These are phyloP conservation scores for Starmerella scarabaei DNA, from an alignment of 805 yeast species.

Conservation along the genomic window DNA sequence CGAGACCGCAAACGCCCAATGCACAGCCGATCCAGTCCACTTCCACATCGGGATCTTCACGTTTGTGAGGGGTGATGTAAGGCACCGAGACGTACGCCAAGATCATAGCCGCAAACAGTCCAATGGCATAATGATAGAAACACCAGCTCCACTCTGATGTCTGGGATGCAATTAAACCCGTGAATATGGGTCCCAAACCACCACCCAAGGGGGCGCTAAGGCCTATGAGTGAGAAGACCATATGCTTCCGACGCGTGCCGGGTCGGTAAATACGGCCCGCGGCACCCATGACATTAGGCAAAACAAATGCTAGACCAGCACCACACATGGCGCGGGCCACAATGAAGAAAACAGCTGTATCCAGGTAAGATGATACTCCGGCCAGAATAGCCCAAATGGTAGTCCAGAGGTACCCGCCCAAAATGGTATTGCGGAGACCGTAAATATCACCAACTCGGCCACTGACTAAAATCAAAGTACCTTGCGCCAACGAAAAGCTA, in stretches of 20 bases:
- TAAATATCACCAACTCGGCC: constrained; percentile 62
- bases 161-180: constrained; percentile 12
- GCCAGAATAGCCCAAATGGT: constrained; percentile 45
- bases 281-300: constrained; percentile 51
- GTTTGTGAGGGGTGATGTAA: constrained; percentile 11
- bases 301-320: constrained; percentile 43
- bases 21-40: constrained; percentile 43
- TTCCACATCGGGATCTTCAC: constrained; percentile 24
- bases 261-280: constrained; percentile 27
- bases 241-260: constrained; percentile 31
- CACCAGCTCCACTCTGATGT: constrained; percentile 20
- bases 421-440: constrained; percentile 43
- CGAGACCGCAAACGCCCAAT: constrained; percentile 46
- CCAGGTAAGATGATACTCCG: constrained; percentile 44
- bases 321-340: constrained; percentile 50
- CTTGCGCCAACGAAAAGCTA: constrained; percentile 55
- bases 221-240: constrained; percentile 45
- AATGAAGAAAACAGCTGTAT: constrained; percentile 18
- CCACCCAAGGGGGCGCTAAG: constrained; percentile 53
- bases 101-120: constrained; percentile 8
- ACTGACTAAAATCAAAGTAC: constrained; percentile 54
- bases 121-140: constrained; percentile 35
- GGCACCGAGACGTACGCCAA: constrained; percentile 4
- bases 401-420: constrained; percentile 44
- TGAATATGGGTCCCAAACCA: constrained; percentile 39